A percentile compares a stretch with the other conserved stretches of the same genome.
These are phyloP conservation scores for Colletotrichum salicis DNA, from an alignment of 2,329 filamentous ascomycete species.

Conservation along the genomic window DNA sequence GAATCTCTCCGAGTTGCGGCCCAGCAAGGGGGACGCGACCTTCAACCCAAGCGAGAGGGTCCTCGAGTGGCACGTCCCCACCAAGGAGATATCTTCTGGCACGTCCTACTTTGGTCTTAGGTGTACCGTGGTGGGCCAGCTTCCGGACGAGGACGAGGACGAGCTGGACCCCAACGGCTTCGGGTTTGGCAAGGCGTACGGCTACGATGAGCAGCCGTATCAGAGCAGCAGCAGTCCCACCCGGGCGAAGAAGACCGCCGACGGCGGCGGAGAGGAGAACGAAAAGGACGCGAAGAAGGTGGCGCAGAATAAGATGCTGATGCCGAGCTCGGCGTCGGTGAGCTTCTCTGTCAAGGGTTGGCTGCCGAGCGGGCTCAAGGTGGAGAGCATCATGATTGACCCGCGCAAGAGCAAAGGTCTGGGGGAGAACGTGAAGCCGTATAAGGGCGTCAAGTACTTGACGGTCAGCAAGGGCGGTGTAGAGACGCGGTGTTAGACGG, in stretches of 20 bases:
- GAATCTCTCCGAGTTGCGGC: constrained; percentile 83
- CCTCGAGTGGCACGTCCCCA: constrained; percentile 85
- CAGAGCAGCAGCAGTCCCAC: constrained; percentile 51
- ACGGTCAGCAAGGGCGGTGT: constrained; percentile 76
- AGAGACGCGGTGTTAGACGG: constrained; percentile 67
- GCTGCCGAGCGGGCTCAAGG: constrained; percentile 74
- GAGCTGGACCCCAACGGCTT: constrained; percentile 62
- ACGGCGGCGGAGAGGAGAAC: constrained; percentile 52
- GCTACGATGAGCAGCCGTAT: constrained; percentile 67
- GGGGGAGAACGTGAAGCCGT: constrained; percentile 89
- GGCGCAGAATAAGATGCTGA: constrained; percentile 78
- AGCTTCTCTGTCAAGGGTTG: constrained; percentile 78
- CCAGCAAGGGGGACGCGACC: constrained; percentile 83
- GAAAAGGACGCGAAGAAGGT: constrained; percentile 66
- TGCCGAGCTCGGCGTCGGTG: constrained; percentile 81
- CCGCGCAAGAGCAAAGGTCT: constrained; percentile 85
- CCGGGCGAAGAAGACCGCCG: constrained; percentile 45
- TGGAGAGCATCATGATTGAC: constrained; percentile 75
- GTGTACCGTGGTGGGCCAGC: constrained; percentile 80
- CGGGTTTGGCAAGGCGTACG: constrained; percentile 62
- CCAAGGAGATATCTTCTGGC: constrained; percentile 77
- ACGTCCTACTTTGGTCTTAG: constrained; percentile 78
- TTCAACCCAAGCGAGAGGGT: constrained; percentile 78
- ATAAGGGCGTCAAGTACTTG: constrained; percentile 98
- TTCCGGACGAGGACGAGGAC: constrained; percentile 60